A percentile compares a stretch with the other conserved stretches of the same genome.
phyloP scores from a whole-genome alignment of 257 asterid species.

The Solanum appendiculatum region DNA sequence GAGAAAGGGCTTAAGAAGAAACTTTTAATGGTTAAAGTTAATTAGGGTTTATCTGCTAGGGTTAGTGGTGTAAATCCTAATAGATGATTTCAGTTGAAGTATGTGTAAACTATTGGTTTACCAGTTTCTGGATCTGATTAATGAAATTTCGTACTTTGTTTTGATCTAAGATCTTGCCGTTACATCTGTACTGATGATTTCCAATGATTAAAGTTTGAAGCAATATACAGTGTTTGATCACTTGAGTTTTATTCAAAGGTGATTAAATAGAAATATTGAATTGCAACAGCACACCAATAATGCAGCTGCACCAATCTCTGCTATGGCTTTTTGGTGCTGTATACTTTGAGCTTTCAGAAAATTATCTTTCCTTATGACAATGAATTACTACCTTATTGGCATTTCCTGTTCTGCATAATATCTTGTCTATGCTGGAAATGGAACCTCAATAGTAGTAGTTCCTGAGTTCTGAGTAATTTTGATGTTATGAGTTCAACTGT shows the following conservation, averaged over 20 bases:
- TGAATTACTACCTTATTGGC: background rate
- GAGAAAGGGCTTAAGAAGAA: slow-evolving; percentile 41
- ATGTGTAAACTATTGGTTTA: background rate
- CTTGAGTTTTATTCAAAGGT: too few species aligned
- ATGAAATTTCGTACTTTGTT: background rate
- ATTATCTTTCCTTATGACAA: background rate
- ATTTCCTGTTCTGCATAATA: background rate
- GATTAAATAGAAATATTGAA: background rate
- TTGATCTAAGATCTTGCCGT: background rate
- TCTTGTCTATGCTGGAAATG: background rate
- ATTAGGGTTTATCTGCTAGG: background rate
- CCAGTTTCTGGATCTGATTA: background rate
- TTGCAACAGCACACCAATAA: background rate
- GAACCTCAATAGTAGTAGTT: background rate
- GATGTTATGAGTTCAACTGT: background rate
- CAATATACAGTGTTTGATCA: too few species aligned
- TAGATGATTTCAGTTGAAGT: background rate
- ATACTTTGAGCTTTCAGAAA: background rate
- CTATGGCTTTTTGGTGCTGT: background rate
- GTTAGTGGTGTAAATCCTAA: background rate
- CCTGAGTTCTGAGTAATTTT: background rate
- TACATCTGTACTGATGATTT: background rate
- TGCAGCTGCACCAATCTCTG: background rate
- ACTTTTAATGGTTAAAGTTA: background rate
- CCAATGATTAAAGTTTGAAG: background rate